Evolutionary conservation across 208 protist species (phyloP), one percentile per base, ranked within the genome.

Genomic region (Leishmania turanica): DNA sequence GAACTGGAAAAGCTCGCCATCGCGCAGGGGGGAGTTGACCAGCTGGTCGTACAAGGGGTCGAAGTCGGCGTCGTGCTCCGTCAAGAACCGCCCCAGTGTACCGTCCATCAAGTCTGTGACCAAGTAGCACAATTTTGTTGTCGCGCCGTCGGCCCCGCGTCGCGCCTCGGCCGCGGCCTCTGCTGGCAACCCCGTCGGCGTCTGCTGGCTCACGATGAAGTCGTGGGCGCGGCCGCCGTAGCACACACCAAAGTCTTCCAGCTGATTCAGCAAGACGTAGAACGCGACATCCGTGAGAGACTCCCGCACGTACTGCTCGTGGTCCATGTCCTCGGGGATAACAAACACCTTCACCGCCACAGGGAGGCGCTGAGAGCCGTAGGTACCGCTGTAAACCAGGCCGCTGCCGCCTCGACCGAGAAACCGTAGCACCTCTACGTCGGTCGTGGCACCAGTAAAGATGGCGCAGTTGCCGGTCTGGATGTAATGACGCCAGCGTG

Each of bases 261-360:
- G 84, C 77, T 96, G 90, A 66, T 98, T 96, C 64, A 93, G 79
- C 81, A 98, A 65, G 1, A 94, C 90, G 84, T 88, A 89, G 79
- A 98, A 98, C 9, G 93, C 86, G 17, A 96, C 90, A 81, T 95
- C 94, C 3, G 93, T 95, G 37, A 98, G 86, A 3, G 88, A 96
- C 81, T 96, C 91, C 15, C 80, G 88, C 40, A 98, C 90, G 75
- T 98, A 98, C 47, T 78, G 70, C 74, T 90, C 87, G 79, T 96
- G 87, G 13, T 83, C 51, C 88, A 93, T 90, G 37, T 88, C 93
- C 54, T 89, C 84, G 40, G 91, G 88, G 17, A 91, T 87, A 75
- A 95, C 86, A 51, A 98, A 91, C 73, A 93, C 90, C 83, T 98
- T 98, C 42, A 98, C 92, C 47, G 95, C 95, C 7, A 98, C 95